Base-by-base conservation (phyloP, 164 flowering plant genomes). In the Umbilicus rupestris region DNA sequence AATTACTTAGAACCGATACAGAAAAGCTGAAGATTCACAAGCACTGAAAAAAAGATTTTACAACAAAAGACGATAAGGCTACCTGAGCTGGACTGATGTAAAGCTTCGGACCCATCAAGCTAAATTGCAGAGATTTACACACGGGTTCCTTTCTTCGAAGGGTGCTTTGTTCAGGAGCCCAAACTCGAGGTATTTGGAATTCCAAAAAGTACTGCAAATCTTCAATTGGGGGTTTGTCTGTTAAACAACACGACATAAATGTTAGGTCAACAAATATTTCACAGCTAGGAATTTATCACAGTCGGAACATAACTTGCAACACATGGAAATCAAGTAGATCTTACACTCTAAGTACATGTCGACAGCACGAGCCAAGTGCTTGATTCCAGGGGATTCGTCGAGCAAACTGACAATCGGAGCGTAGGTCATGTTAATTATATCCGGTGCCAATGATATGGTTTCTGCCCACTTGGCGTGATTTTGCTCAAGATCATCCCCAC, bases 51-150 rank as follows among this genome's bases (percentile, higher is more conserved):
- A 33, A 49, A 6, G 12, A 7, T 35, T 19, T 24, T 20, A 29
- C 20, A 41, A 35, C 26, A 63, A 22, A 15, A 12, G 22, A 64
- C 7, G 39, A 50, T 64, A 5, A 22, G 4, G 52, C 41, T 79
- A 94, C 99, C 99, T 94, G 99, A 73, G 89, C 97, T 37, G 96
- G 83, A 74, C 99, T 89, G 76, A 94, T 75, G 72, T 82, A 87
- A 28, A 94, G 96, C 80, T 91, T 94, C 55, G 99, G 93, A 66
- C 99, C 97, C 92, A 94, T 94, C 84, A 94, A 82, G 72, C 99
- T 94, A 77, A 89, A 94, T 69, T 94, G 99, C 71, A 94, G 93
- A 62, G 77, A 81, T 39, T 69, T 74, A 67, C 97, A 94, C 0
- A 89, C 90, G 58, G 99, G 99, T 72, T 89, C 99, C 76, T 94